Conservation (phyloP, 2,329 filamentous ascomycete species). For the Clathrospora elynae region DNA sequence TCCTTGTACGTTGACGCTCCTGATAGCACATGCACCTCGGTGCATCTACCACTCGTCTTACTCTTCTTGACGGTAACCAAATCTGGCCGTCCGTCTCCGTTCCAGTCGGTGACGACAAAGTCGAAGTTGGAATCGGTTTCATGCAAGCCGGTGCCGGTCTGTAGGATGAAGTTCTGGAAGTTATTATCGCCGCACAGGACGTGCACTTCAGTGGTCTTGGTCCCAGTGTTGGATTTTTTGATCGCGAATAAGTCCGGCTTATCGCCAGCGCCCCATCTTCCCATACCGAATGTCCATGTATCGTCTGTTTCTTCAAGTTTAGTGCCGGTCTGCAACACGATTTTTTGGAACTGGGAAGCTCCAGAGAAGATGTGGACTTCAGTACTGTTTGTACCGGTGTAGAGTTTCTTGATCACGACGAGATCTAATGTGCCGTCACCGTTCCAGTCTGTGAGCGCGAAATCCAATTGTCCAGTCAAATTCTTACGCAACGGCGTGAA, state of each 20-base stretch:
- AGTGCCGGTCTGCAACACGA: slow-evolving; percentile 6
- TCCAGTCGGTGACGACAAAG: too few species aligned
- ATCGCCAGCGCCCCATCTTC: slow-evolving; percentile 4
- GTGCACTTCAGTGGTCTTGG: slow-evolving; percentile 10
- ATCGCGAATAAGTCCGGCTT: slow-evolving; percentile 13
- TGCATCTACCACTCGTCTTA: too few species aligned
- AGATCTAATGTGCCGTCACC: slow-evolving; percentile 7
- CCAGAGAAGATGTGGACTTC: slow-evolving; percentile 13
- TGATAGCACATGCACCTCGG: too few species aligned
- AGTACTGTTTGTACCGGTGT: slow-evolving; percentile 7
- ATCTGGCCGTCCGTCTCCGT: too few species aligned
- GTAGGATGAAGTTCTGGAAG: too few species aligned
- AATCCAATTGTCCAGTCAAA: slow-evolving; percentile 4
- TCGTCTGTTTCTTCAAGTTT: slow-evolving; percentile 12
- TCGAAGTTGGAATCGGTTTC: too few species aligned
- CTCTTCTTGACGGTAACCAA: too few species aligned
- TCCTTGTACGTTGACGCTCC: too few species aligned
- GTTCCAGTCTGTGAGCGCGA: slow-evolving; percentile 8
- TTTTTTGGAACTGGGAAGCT: slow-evolving; percentile 8
- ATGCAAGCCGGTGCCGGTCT: too few species aligned
- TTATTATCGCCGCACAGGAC: slow-evolving; percentile 3
- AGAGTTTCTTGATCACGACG: slow-evolving; percentile 9
- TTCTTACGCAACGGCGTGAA: slow-evolving; percentile 2
- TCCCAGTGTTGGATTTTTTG: slow-evolving; percentile 11
- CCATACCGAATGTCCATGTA: slow-evolving; percentile 12